Evolutionary conservation across 139 green algal species (phyloP).

Genomic region (Prasinococcaceae sp.): DNA sequence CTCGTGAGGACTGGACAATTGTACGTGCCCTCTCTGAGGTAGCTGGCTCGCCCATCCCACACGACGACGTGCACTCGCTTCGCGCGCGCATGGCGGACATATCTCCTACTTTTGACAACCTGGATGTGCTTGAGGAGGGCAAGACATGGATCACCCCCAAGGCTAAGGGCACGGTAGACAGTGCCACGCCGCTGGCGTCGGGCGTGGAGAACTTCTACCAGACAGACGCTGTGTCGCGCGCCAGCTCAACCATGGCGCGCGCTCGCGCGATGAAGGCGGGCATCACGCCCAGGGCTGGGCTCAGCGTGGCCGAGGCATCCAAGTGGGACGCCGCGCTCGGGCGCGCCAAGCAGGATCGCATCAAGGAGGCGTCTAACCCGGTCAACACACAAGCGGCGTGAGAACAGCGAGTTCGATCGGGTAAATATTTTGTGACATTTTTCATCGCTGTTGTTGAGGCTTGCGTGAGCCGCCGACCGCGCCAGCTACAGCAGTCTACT

Average conservation of each 20-base stretch:
- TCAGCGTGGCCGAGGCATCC: too few relatives aligned
- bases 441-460: too few relatives aligned
- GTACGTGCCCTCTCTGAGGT: slow-evolving; percentile 70
- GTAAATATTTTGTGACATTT: too few relatives aligned
- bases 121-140: slow-evolving; percentile 42
- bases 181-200: slow-evolving; percentile 34
- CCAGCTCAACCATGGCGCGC: slow-evolving; percentile 82
- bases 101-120: slow-evolving; percentile 50
- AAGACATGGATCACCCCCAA: slow-evolving; percentile 80
- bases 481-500: too few relatives aligned
- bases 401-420: too few relatives aligned
- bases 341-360: too few relatives aligned
- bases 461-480: too few relatives aligned
- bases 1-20: slow-evolving; percentile 92
- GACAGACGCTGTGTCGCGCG: slow-evolving; percentile 84
- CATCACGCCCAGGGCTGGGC: too few relatives aligned
- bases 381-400: too few relatives aligned
- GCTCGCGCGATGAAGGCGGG: too few relatives aligned
- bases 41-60: slow-evolving; percentile 59
- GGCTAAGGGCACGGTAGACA: slow-evolving; percentile 12
- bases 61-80: slow-evolving; percentile 58
- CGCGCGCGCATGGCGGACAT: slow-evolving; percentile 58
- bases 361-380: too few relatives aligned
- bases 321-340: too few relatives aligned
- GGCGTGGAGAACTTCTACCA: slow-evolving; percentile 86